Percentiles rank a stretch among this genome's conserved stretches.
phyloP scores from a whole-genome alignment of 2,329 filamentous ascomycete genomes.

The Clarireedia hainanense region DNA sequence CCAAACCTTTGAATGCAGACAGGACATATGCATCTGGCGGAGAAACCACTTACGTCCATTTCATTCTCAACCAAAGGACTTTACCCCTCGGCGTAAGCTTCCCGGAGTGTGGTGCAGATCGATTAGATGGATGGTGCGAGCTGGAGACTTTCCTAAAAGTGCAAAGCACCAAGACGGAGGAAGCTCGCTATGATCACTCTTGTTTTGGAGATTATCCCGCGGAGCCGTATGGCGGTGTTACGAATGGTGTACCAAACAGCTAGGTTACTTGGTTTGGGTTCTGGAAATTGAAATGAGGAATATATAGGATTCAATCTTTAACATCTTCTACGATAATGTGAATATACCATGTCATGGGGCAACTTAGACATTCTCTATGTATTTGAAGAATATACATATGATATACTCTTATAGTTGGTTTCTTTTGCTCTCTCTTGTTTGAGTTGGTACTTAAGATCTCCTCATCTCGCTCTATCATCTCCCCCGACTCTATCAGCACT shows the following conservation, averaged over 20 bases:
- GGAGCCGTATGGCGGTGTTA: slow-evolving; percentile 40
- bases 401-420: no score
- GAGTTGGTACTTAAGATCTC: no score
- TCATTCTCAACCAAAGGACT: slow-evolving; percentile 67
- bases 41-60: slow-evolving; percentile 64
- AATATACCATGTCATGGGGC: no score
- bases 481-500: no score
- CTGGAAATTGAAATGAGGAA: no score
- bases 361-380: no score
- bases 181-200: slow-evolving; percentile 55
- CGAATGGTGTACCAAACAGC: slow-evolving; percentile 35
- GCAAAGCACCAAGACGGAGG: slow-evolving; percentile 49
- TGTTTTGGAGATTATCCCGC: slow-evolving; percentile 54
- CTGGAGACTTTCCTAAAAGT: slow-evolving; percentile 57
- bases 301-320: no score
- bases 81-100: slow-evolving; percentile 61
- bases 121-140: slow-evolving; percentile 73
- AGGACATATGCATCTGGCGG: slow-evolving; percentile 39
- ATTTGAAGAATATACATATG: no score
- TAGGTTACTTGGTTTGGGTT: no score
- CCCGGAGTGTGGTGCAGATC: slow-evolving; percentile 49
- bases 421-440: no score
- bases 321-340: no score
- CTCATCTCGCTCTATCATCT: no score
- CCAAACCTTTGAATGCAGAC: slow-evolving; percentile 50